These are phyloP conservation scores for Macrophomina phaseolina DNA, from an alignment of 2,329 filamentous ascomycete genomes.

Conservation along the genomic window DNA sequence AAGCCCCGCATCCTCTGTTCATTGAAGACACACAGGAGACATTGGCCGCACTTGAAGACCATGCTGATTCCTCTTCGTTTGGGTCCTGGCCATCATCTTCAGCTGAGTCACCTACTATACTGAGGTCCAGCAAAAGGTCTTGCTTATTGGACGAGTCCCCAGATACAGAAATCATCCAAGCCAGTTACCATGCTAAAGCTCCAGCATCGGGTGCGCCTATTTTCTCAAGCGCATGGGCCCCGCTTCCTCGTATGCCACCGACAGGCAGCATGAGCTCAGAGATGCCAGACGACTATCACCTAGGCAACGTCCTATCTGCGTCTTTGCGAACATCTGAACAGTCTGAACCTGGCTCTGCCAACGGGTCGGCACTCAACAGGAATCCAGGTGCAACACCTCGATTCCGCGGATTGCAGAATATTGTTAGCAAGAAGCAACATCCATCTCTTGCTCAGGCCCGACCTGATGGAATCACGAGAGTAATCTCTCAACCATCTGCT, in stretches of 20 bases:
- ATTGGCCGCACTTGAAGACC: constrained; percentile 48
- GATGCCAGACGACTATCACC: constrained; percentile 9
- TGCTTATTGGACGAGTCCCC: background rate
- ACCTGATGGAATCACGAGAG: background rate
- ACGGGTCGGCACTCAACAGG: background rate
- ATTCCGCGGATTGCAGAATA: background rate
- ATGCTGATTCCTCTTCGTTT: constrained; percentile 38
- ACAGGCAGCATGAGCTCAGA: background rate
- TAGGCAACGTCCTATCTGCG: constrained; percentile 1
- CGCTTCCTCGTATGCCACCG: background rate
- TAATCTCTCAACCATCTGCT: background rate
- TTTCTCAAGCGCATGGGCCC: background rate
- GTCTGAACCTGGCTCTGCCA: background rate
- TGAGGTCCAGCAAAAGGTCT: background rate
- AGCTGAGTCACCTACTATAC: constrained; percentile 29
- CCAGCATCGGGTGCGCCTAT: background rate
- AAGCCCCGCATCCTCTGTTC: constrained; percentile 29
- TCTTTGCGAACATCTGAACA: background rate
- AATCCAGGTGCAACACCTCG: background rate
- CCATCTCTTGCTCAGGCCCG: background rate
- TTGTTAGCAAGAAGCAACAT: background rate
- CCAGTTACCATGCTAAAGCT: background rate
- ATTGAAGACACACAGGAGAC: constrained; percentile 54
- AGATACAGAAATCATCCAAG: background rate
- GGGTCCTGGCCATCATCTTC: constrained; percentile 21